A percentile compares a stretch with the other conserved stretches of the same genome.
Conservation (phyloP, 2,329 filamentous ascomycete species). For the Beauveria bassiana region DNA sequence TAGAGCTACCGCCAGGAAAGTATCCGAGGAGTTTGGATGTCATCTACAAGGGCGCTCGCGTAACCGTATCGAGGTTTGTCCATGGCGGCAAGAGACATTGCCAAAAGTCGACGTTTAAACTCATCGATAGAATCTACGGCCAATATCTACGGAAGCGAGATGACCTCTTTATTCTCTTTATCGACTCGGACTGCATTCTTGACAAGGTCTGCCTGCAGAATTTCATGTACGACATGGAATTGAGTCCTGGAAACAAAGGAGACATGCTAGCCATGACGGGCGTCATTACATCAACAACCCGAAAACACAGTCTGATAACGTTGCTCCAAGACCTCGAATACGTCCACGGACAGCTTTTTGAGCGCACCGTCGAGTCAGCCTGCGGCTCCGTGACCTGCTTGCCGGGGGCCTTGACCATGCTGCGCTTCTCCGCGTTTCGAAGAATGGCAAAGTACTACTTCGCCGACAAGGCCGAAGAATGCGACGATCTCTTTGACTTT, state of each 20-base stretch:
- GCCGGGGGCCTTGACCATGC: constrained; percentile 88
- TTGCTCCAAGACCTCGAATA: constrained; percentile 97
- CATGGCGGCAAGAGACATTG: constrained; percentile 92
- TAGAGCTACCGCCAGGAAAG: constrained; percentile 64
- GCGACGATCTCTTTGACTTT: constrained; percentile 92
- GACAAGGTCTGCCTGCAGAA: constrained; percentile 90
- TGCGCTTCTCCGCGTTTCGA: constrained; percentile 92
- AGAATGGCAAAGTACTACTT: constrained; percentile 99
- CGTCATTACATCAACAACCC: constrained; percentile 89
- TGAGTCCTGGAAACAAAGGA: constrained; percentile 83
- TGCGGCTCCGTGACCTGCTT: constrained; percentile 93
- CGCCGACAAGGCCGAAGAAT: constrained; percentile 90
- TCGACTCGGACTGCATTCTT: constrained; percentile 93
- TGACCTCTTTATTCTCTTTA: constrained; percentile 91
- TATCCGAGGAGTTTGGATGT: constrained; percentile 91
- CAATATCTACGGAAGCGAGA: constrained; percentile 82
- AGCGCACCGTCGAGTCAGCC: constrained; percentile 88
- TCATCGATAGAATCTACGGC: constrained; percentile 88
- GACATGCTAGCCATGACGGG: constrained; percentile 98
- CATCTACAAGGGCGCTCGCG: constrained; percentile 68
- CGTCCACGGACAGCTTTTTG: constrained; percentile 92
- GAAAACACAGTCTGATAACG: constrained; percentile 81
- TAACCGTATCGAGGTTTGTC: constrained; percentile 86
- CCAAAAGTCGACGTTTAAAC: constrained; percentile 85
- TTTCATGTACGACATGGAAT: constrained; percentile 97